A percentile compares a stretch with the other conserved stretches of the same genome.
Conservation (phyloP, 805 yeast genomes). For the Ascoidea asiatica region DNA sequence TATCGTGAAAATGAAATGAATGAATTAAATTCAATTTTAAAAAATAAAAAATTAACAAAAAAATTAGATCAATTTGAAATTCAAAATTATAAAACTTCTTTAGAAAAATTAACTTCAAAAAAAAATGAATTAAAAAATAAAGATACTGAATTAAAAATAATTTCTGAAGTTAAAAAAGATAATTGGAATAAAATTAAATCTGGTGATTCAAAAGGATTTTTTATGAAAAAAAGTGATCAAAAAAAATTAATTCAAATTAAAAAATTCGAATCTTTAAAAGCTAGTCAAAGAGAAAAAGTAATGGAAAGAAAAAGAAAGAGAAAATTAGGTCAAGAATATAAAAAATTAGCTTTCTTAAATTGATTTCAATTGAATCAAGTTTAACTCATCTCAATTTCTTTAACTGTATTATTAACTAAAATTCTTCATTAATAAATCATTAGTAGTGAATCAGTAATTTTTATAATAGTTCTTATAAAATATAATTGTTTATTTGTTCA, state of each 20-base stretch:
- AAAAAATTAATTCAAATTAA: slow-evolving; percentile 65
- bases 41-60: slow-evolving; percentile 33
- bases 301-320: slow-evolving; percentile 82
- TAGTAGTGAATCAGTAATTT: no score
- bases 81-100: slow-evolving; percentile 35
- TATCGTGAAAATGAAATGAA: slow-evolving; percentile 66
- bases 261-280: slow-evolving; percentile 62
- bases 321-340: slow-evolving; percentile 71
- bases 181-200: slow-evolving; percentile 35
- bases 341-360: slow-evolving; percentile 25
- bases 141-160: slow-evolving; percentile 59
- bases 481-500: no score
- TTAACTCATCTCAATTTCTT: no score
- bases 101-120: slow-evolving; percentile 56
- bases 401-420: no score
- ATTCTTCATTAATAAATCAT: no score
- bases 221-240: slow-evolving; percentile 56
- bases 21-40: slow-evolving; percentile 41
- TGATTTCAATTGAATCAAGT: no score
- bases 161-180: slow-evolving; percentile 42
- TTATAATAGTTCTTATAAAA: no score
- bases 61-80: slow-evolving; percentile 29
- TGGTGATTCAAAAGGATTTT: slow-evolving; percentile 38
- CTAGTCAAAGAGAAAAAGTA: slow-evolving; percentile 62
- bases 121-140: slow-evolving; percentile 56